Evolutionary conservation across 1,284 basidiomycete genomes (phyloP), one percentile per base, ranked within the genome.

Genomic region (Volvariella surrecta): DNA sequence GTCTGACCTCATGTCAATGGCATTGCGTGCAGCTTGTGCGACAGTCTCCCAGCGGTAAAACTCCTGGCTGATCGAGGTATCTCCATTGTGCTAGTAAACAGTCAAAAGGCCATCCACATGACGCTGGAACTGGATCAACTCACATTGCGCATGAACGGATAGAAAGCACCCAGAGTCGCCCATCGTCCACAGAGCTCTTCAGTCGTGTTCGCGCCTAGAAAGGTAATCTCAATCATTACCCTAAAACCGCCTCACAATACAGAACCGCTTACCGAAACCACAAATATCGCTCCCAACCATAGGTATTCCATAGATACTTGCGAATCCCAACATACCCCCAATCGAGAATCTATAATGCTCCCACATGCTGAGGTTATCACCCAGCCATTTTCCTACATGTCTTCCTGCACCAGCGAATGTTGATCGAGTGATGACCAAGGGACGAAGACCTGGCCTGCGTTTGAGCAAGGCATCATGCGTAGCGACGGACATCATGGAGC

Each of bases 211-310:
- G 56, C 74, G 37, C 61, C 74, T 76, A 42, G 22, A 42, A 16
- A 20, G 18, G 15, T 21, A 32, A 50, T 31, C 37, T 31, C 15
- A 11, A 39, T 10, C 20, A 15, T 34, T 31, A 38, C 4, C 17
- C 19, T n/a, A 44, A 28, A 16, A 13, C 4, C n/a, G n/a, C n/a
- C 11, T 3, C 18, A 19, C 24, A 37, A 22, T 7, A 44, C 20
- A 30, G 34, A 19, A 34, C 17, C 16, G 55, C 70, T n/a, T 46
- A 74, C 73, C 71, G 57, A 68, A 82, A 2, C 79, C 79, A 52
- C 78, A 82, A 46, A 82, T 75, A 59, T 85, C 82, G 45, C 71
- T 71, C 0, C 82, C 82, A 37, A 82, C 74, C 75, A 84, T 79
- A 0, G 80, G 79, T 2, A 84, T 58, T 50, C 82, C 79, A 56